Base-by-base conservation (phyloP, 2,329 filamentous ascomycete species). In the Domatiomyces globalis region DNA sequence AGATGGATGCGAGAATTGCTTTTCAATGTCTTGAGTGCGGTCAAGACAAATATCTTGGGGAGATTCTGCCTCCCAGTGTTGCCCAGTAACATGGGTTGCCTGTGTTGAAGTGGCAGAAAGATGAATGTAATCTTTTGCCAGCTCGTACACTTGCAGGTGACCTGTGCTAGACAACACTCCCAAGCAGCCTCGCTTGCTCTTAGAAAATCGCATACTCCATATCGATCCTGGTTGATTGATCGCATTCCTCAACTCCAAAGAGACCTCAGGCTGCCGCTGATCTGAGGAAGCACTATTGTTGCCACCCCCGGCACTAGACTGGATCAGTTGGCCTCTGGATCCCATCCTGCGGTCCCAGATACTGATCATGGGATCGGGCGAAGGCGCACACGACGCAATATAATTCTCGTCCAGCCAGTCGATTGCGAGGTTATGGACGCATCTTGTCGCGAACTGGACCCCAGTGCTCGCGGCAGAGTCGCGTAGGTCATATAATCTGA, bases 371-470 rank as follows among this genome's bases (percentile, higher is more conserved):
- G 77, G 73, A 55, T 81, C 78, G 9, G 17, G 7, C 0, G 71
- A 67, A 2, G 76, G 71, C 46, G 63, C 63, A 46, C 76, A 78
- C 12, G 79, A 81, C 4, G 79, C 73, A 58, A 83, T 79, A 60
- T 80, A 81, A 51, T 83, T 81, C 60, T 82, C 77, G 60, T 83
- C 79, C 48, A 78, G 64, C 55, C 77, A 77, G 63, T 83, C 77
- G 54, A 83, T 78, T 5, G 79, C 75, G 51, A 83, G 68, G 55
- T 81, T 81, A 61, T 82, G 76, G 7, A 83, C 79, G 58, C 79
- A 78, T 15, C 74, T 71, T 1, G 79, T 82, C 1, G 74, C 68
- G 49, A 76, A 70, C 61, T 73, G 63, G 51, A 75, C 54, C n/a
- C 67, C 67, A 49, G 67, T 69, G 18, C 57, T 47, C 17, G 54